Evolutionary conservation across 75 land plant genomes (phyloP).

Genomic region (Picea sitchensis): DNA sequence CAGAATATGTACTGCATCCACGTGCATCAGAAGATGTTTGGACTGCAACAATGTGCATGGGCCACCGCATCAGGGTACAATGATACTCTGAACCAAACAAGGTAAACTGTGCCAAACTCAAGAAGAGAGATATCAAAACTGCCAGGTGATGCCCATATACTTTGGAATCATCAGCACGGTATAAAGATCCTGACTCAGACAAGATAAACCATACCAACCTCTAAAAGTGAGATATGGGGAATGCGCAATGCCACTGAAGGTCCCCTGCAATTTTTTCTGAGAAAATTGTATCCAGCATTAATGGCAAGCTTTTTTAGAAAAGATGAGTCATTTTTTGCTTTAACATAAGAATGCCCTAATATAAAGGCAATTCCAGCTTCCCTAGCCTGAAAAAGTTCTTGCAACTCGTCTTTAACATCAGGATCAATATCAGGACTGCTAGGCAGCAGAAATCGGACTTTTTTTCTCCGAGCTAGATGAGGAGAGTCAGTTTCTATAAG

Average conservation of each 20-base stretch:
- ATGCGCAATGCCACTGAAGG: slow-evolving; percentile 37
- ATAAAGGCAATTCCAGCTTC: slow-evolving; percentile 58
- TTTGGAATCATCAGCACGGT: too few relatives aligned
- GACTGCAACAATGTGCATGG: too few relatives aligned
- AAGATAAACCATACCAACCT: slow-evolving; percentile 56
- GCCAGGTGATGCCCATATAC: too few relatives aligned
- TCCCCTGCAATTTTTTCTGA: slow-evolving; percentile 44
- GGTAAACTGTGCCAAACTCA: too few relatives aligned
- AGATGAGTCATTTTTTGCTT: slow-evolving; percentile 38
- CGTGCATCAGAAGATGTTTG: too few relatives aligned
- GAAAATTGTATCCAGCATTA: slow-evolving; percentile 35
- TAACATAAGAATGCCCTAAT: slow-evolving; percentile 45
- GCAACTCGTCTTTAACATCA: slow-evolving; percentile 22
- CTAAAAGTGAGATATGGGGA: slow-evolving; percentile 44
- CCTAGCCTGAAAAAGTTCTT: slow-evolving; percentile 40
- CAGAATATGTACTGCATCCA: too few relatives aligned
- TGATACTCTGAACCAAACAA: too few relatives aligned
- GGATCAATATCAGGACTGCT: slow-evolving; percentile 20
- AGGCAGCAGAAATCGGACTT: slow-evolving; percentile 34
- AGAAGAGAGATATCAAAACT: too few relatives aligned
- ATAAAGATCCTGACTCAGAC: slow-evolving; percentile 18
- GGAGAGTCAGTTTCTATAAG: slow-evolving; percentile 8
- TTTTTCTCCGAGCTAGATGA: slow-evolving; percentile 16
- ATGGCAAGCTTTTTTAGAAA: slow-evolving; percentile 39
- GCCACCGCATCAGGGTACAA: too few relatives aligned